A percentile compares a stretch with the other conserved stretches of the same genome.
Conservation (phyloP, 2,329 filamentous ascomycete species). For the Macrophomina tecta region DNA sequence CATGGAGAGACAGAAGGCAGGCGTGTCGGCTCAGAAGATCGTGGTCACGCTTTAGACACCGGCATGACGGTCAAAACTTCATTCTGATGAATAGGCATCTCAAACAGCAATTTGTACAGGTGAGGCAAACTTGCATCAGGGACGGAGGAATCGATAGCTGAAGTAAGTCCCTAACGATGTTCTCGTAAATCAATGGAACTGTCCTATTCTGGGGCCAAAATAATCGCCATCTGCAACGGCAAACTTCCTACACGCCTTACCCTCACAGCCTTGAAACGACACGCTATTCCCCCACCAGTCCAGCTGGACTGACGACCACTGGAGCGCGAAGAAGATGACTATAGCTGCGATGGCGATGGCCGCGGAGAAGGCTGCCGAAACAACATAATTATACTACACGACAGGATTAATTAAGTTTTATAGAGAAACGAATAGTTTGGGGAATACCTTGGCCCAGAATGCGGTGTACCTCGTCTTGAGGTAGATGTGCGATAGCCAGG, state of each 20-base stretch:
- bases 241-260: constrained; percentile 50
- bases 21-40: constrained; percentile 48
- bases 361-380: constrained; percentile 72
- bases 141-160: too few relatives aligned
- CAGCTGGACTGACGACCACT: constrained; percentile 59
- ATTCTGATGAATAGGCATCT: too few relatives aligned
- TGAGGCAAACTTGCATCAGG: too few relatives aligned
- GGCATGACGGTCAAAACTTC: too few relatives aligned
- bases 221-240: constrained; percentile 40
- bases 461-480: constrained; percentile 52
- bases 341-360: constrained; percentile 71
- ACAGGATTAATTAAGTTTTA: constrained; percentile 57
- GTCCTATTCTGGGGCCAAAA: constrained; percentile 45
- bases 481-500: constrained; percentile 62
- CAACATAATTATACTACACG: constrained; percentile 71
- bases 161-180: too few relatives aligned
- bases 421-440: constrained; percentile 61
- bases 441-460: constrained; percentile 57
- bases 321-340: constrained; percentile 72
- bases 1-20: constrained; percentile 35
- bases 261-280: constrained; percentile 51
- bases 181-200: constrained; percentile 35
- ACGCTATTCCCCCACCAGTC: constrained; percentile 67
- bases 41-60: constrained; percentile 36
- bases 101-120: too few relatives aligned